These are phyloP conservation scores for Suillus subluteus DNA, from an alignment of 768 basidiomycete species.

Conservation along the genomic window DNA sequence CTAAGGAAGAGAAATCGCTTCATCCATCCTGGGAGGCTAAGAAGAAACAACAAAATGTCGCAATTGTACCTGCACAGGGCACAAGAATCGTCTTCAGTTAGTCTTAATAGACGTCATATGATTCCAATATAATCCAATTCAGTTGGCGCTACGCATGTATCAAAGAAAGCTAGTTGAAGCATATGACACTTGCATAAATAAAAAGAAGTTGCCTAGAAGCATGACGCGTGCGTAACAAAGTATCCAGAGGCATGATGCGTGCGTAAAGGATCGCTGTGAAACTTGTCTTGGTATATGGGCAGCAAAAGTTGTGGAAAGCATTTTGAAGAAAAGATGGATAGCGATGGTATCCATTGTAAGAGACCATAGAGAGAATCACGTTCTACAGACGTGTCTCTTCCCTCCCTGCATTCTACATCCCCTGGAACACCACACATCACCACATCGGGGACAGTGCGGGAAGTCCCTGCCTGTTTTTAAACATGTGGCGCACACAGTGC, in stretches of 20 bases:
- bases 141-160: background rate
- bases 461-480: slow-evolving; percentile 55
- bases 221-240: background rate
- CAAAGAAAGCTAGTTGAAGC: background rate
- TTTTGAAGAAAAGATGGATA: background rate
- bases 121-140: background rate
- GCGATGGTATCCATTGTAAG: background rate
- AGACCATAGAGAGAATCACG: background rate
- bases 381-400: slow-evolving; percentile 52
- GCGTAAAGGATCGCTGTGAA: background rate
- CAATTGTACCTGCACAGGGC: slow-evolving; percentile 69
- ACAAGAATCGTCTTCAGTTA: slow-evolving; percentile 77
- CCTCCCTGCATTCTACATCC: slow-evolving; percentile 57
- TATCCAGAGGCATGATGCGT: background rate
- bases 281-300: background rate
- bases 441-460: slow-evolving; percentile 64
- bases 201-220: background rate
- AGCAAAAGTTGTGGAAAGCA: background rate
- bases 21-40: slow-evolving; percentile 99
- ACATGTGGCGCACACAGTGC: slow-evolving; percentile 54
- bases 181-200: background rate
- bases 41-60: slow-evolving; percentile 67
- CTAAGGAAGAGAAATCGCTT: slow-evolving; percentile 42
- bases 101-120: background rate
- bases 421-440: slow-evolving; percentile 66